Conservation (phyloP, 352 stramenopile species). For the Globisporangium uncinulatum region DNA sequence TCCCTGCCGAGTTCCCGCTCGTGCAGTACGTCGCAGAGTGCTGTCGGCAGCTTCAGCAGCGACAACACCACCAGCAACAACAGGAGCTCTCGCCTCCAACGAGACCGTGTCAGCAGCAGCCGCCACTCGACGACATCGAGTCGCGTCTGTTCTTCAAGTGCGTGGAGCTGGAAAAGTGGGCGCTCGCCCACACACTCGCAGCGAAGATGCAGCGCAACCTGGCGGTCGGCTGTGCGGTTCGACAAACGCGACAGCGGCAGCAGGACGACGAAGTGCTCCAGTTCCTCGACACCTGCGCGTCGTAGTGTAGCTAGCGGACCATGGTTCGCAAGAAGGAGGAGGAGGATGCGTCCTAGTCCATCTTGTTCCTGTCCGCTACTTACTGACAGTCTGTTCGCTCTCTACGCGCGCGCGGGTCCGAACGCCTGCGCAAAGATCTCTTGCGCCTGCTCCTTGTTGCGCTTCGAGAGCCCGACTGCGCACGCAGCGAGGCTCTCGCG, state of each 20-base stretch:
- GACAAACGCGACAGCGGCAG: neutral
- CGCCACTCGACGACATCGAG: constrained; percentile 9
- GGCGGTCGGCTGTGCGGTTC: neutral
- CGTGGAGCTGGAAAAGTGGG: constrained; percentile 18
- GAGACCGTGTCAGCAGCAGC: neutral
- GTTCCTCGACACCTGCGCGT: constrained; percentile 11
- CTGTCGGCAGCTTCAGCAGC: neutral
- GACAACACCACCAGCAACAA: neutral
- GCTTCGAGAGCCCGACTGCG: constrained; percentile 69
- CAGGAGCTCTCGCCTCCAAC: neutral
- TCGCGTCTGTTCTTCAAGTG: constrained; percentile 21
- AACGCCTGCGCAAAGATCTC: constrained; percentile 66
- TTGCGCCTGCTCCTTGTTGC: constrained; percentile 54
- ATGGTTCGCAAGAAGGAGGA: neutral
- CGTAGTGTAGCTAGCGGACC: neutral
- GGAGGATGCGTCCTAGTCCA: no score
- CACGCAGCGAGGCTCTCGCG: constrained; percentile 65
- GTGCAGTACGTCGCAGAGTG: constrained; percentile 18
- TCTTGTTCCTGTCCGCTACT: no score
- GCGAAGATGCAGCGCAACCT: constrained; percentile 20
- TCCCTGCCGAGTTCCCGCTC: constrained; percentile 13
- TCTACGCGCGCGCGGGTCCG: constrained; percentile 15
- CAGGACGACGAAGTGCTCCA: constrained; percentile 7
- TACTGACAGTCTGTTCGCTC: neutral
- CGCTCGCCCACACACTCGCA: constrained; percentile 19